A percentile compares a stretch with the other conserved stretches of the same genome.
phyloP scores from a whole-genome alignment of 2,329 filamentous ascomycete genomes.

The Alternaria burnsii region DNA sequence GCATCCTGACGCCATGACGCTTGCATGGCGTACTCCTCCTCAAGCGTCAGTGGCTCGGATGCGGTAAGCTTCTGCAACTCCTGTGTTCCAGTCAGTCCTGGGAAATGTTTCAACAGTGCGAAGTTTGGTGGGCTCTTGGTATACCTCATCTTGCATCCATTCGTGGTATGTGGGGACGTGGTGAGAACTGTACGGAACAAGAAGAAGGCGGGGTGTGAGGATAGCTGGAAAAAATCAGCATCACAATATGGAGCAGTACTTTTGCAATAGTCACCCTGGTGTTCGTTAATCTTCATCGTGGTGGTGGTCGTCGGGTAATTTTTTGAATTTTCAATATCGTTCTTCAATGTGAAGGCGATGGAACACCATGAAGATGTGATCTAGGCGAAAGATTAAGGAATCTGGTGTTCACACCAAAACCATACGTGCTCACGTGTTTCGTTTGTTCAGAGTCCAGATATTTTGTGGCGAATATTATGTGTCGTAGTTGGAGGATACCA shows the following conservation, averaged over 20 bases:
- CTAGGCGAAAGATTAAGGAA: background rate
- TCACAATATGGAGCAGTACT: background rate
- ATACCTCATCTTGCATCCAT: slow-evolving; percentile 87
- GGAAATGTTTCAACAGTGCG: background rate
- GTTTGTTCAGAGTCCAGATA: background rate
- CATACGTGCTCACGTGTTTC: background rate
- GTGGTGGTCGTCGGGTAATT: slow-evolving; percentile 1
- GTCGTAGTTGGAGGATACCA: background rate
- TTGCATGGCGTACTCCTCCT: slow-evolving; percentile 91
- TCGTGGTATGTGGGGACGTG: slow-evolving; percentile 85
- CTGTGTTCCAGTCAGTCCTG: slow-evolving; percentile 2
- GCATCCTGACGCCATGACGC: slow-evolving; percentile 79
- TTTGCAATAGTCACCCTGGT: slow-evolving; percentile 40
- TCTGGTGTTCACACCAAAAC: background rate
- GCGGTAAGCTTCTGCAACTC: slow-evolving; percentile 84
- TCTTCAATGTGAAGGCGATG: background rate
- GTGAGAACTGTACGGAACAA: slow-evolving; percentile 83
- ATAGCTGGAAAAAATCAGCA: slow-evolving; percentile 63
- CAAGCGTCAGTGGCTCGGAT: slow-evolving; percentile 80
- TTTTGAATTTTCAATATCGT: background rate
- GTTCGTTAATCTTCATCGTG: slow-evolving; percentile 55
- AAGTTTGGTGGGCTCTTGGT: slow-evolving; percentile 14
- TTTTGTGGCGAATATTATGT: background rate
- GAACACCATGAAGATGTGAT: background rate
- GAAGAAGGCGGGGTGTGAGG: slow-evolving; percentile 69